phyloP scores from a whole-genome alignment of 1,284 basidiomycete species.

The Austroboletus olivaceoglutinosus region DNA sequence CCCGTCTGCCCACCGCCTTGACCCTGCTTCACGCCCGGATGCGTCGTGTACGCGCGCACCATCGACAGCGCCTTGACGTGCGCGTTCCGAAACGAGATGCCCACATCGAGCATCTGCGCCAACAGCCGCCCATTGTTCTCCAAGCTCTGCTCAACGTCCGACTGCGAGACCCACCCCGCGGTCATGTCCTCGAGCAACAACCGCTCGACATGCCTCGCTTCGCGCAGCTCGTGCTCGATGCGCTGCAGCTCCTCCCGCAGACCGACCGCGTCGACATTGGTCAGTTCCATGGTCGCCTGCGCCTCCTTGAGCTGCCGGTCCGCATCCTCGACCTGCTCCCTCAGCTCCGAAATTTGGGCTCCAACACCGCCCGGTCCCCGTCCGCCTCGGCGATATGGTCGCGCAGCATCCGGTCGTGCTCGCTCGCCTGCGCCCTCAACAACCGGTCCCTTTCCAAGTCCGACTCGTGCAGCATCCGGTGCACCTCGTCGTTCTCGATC shows the following conservation, averaged over 20 bases:
- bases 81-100: conserved; percentile 68
- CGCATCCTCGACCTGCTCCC: conserved; percentile 57
- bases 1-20: conserved; percentile 28
- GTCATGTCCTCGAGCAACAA: conserved; percentile 62
- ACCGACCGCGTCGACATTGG: conserved; percentile 61
- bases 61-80: conserved; percentile 66
- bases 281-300: conserved; percentile 54
- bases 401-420: conserved; percentile 80
- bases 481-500: conserved; percentile 64
- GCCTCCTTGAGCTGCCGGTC: conserved; percentile 62
- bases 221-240: conserved; percentile 63
- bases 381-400: conserved; percentile 90
- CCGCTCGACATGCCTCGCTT: conserved; percentile 58
- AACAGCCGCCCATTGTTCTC: conserved; percentile 60
- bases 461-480: conserved; percentile 62
- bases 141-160: conserved; percentile 62
- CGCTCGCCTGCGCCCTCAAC: conserved; percentile 68
- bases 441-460: conserved; percentile 74
- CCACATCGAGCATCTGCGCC: conserved; percentile 72
- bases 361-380: conserved; percentile 85
- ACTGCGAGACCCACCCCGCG: conserved; percentile 58
- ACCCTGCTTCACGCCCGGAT: conserved; percentile 48
- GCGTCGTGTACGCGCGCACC: conserved; percentile 59
- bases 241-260: conserved; percentile 72
- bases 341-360: conserved; percentile 79